These are phyloP conservation scores for Raphanus sativus DNA, from an alignment of 345 rosid genomes.

Conservation along the genomic window DNA sequence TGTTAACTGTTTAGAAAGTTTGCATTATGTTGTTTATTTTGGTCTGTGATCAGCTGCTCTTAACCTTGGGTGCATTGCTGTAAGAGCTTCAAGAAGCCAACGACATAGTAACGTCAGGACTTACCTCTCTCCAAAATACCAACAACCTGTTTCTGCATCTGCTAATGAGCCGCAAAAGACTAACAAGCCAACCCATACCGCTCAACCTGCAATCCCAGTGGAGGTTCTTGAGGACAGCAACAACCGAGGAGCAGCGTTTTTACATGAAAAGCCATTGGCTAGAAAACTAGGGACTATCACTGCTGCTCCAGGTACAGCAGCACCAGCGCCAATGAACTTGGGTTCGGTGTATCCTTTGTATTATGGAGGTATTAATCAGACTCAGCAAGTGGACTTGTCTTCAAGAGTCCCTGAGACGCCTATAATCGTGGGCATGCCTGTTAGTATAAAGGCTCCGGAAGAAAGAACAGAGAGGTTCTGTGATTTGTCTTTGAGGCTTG, in stretches of 20 bases:
- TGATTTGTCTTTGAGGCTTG: conserved; percentile 83
- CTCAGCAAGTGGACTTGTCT: conserved; percentile 37
- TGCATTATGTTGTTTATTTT: background rate
- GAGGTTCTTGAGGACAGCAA: conserved; percentile 36
- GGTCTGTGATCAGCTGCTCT: conserved; percentile 67
- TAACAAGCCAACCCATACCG: background rate
- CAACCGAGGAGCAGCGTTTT: conserved; percentile 11
- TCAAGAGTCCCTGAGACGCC: conserved; percentile 43
- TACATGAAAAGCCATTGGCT: conserved; percentile 42
- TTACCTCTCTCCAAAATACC: conserved; percentile 69
- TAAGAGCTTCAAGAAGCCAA: conserved; percentile 91
- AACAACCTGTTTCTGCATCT: conserved; percentile 49
- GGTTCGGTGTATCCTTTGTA: conserved; percentile 75
- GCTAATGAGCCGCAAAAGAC: conserved; percentile 34
- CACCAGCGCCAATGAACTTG: conserved; percentile 27
- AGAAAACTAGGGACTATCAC: conserved; percentile 41
- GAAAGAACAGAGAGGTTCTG: conserved; percentile 47
- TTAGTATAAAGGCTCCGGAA: conserved; percentile 48
- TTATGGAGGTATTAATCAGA: conserved; percentile 46
- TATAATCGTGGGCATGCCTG: conserved; percentile 71
- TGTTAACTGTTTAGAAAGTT: background rate
- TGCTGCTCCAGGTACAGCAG: background rate
- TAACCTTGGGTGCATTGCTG: conserved; percentile 86
- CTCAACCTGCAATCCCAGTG: conserved; percentile 7
- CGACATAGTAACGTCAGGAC: conserved; percentile 77